Evolutionary conservation across 352 stramenopile genomes (phyloP).

Genomic region (Globisporangium irregulare): DNA sequence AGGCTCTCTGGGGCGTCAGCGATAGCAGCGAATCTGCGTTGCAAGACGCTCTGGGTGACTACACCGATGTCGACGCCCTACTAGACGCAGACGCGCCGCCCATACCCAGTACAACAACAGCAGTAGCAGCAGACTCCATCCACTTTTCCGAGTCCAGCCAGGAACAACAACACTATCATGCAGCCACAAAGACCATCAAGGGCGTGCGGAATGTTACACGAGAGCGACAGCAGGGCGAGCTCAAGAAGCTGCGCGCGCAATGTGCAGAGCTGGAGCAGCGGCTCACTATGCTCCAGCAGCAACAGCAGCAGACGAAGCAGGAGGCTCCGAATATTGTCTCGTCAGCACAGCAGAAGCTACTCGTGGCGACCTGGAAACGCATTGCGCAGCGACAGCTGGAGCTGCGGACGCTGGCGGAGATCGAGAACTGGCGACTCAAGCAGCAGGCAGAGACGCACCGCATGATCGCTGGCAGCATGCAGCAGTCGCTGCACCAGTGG

Average conservation of each 20-base stretch:
- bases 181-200: background rate
- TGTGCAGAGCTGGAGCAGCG: background rate
- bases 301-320: background rate
- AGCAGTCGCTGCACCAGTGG: background rate
- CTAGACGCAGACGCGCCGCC: background rate
- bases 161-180: background rate
- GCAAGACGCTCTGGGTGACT: background rate
- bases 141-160: background rate
- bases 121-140: background rate
- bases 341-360: background rate
- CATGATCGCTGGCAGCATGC: background rate
- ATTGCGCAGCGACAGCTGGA: constrained; percentile 8
- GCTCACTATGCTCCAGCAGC: background rate
- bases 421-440: constrained; percentile 6
- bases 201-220: background rate
- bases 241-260: constrained; percentile 1
- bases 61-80: background rate
- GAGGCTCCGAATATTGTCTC: background rate
- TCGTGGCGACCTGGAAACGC: constrained; percentile 1
- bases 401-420: background rate
- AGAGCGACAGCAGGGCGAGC: constrained; percentile 3
- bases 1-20: background rate
- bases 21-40: background rate
- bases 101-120: background rate
- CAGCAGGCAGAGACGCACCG: background rate